phyloP scores from a whole-genome alignment of 2,329 filamentous ascomycete genomes.

The Emmonsia crescens region DNA sequence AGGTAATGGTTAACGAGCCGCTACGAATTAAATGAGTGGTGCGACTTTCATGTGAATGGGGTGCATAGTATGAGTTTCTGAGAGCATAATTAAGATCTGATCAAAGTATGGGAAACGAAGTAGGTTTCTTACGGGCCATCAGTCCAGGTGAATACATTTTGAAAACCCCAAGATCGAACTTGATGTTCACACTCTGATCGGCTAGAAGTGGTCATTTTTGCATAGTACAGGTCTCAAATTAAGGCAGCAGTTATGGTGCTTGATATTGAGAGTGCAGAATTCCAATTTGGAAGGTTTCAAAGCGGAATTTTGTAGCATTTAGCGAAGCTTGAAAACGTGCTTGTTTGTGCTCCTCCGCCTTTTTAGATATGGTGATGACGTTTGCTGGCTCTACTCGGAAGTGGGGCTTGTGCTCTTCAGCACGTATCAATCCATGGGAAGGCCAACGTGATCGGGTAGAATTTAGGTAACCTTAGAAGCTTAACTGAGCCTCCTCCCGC shows the following conservation, averaged over 20 bases:
- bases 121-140: constrained; percentile 29
- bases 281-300: neutral
- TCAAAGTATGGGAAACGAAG: neutral
- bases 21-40: constrained; percentile 51
- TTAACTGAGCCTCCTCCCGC: neutral
- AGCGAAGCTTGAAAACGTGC: too few species aligned
- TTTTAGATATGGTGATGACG: neutral
- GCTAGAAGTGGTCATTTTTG: neutral
- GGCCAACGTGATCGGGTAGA: neutral
- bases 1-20: constrained; percentile 47
- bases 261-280: neutral
- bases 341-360: too few species aligned
- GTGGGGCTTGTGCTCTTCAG: too few species aligned
- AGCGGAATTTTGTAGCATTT: neutral
- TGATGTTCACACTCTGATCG: constrained; percentile 41
- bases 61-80: constrained; percentile 50
- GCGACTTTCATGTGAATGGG: constrained; percentile 44
- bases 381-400: neutral
- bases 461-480: too few species aligned
- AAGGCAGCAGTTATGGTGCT: neutral
- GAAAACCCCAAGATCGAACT: constrained; percentile 49
- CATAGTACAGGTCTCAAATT: neutral
- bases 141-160: constrained; percentile 51
- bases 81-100: neutral
- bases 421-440: neutral